Percentiles rank a stretch among this genome's conserved stretches.
These are phyloP conservation scores for Ustilago shanxiensis DNA, from an alignment of 1,284 basidiomycete species.

Conservation along the genomic window DNA sequence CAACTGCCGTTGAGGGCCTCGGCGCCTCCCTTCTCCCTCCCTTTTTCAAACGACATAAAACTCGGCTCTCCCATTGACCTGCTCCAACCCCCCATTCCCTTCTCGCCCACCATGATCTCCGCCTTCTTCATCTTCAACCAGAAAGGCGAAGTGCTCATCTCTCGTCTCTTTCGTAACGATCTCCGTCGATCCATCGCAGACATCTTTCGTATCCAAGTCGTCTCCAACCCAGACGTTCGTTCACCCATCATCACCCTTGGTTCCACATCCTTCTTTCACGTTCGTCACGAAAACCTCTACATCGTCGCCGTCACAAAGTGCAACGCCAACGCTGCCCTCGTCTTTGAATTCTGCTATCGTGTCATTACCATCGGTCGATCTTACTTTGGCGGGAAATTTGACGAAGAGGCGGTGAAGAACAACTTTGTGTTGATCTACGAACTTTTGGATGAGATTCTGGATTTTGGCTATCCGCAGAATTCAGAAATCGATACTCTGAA, in stretches of 20 bases:
- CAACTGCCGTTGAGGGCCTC: not conserved
- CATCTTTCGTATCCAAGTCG: constrained; percentile 81
- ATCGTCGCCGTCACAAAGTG: constrained; percentile 96
- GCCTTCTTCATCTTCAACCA: constrained; percentile 98
- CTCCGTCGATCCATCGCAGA: constrained; percentile 66
- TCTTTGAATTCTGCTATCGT: constrained; percentile 97
- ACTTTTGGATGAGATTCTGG: constrained; percentile 79
- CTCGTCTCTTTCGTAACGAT: constrained; percentile 65
- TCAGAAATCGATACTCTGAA: constrained; percentile 97
- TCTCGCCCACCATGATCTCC: constrained; percentile 72
- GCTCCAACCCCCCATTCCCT: not conserved
- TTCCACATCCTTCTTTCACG: constrained; percentile 97
- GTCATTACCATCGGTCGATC: constrained; percentile 92
- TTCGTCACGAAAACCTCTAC: constrained; percentile 93
- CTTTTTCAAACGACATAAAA: constrained; percentile 8
- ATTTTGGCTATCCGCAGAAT: constrained; percentile 99
- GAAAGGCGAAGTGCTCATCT: constrained; percentile 81
- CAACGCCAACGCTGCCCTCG: constrained; percentile 96
- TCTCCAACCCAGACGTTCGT: constrained; percentile 94
- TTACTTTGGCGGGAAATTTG: constrained; percentile 97
- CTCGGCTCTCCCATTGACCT: not conserved
- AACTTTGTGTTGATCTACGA: constrained; percentile 78
- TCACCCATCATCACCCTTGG: constrained; percentile 98
- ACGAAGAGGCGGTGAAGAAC: constrained; percentile 95
- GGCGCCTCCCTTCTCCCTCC: not conserved